Evolutionary conservation across 176 grass and related monocot genomes (phyloP), one percentile per base, ranked within the genome.

Genomic region (Triticum turgidum): DNA sequence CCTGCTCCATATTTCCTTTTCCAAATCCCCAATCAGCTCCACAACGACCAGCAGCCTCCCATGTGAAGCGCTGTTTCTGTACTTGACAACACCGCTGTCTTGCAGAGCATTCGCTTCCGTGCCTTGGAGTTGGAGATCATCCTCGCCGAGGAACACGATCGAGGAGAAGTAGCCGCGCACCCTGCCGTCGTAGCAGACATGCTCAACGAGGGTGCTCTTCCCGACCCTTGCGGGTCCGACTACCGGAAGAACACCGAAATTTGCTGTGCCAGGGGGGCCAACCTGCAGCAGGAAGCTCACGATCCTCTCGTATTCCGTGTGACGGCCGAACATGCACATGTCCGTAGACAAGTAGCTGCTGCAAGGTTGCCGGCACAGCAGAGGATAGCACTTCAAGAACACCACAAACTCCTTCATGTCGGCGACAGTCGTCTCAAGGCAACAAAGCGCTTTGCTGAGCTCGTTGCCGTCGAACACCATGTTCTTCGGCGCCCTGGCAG

Each of bases 161-260:
- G 81, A 39, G 8, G 87, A 86, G 63, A 89, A 92, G 82, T 84
- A 29, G 4, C 7, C 39, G 4, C 68, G 61, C 58, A 92, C 91
- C 49, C 80, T 87, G 24, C 78, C 47, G 21, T 92, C 84, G 5
- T 38, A 18, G 13, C 81, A 92, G 35, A 81, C 78, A 65, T 90
- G 87, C 61, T 86, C 87, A 5, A 81, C 80, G n/a, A 92, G 74
- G 9, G 83, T 92, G 27, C 80, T 92, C 34, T 90, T 92, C 9
- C 87, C 84, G 51, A 77, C 84, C 54, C 80, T 85, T 1, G 2
- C 1, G 0, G 32, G 17, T 20, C 88, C 84, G 0, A 87, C 32
- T 25, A 92, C 81, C 2, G 87, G 82, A 65, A 84, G 76, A 24
- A 89, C 67, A 8, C n/a, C 0, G 3, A 89, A 22, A 3, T 49